Evolutionary conservation across 371 early-diverging fungal species (phyloP).

Genomic region (Massospora cicadina): DNA sequence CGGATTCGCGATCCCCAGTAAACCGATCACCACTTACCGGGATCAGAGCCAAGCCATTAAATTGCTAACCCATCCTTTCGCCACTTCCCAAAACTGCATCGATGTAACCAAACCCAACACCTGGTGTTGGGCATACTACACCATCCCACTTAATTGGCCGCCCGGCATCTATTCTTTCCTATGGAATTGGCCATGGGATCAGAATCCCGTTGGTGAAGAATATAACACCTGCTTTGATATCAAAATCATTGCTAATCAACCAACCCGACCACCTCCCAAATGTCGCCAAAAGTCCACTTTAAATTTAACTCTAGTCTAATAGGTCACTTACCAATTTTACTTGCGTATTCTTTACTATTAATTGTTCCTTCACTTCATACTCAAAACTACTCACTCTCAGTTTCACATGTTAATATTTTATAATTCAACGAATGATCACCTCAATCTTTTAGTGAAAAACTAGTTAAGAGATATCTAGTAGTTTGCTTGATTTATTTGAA

Average conservation of each 20-base stretch:
- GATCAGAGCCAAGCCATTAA: constrained; percentile 16
- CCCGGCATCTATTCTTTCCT: constrained; percentile 25
- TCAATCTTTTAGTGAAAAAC: too few species aligned
- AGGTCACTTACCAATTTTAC: too few species aligned
- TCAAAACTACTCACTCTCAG: too few species aligned
- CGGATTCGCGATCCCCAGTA: constrained; percentile 18
- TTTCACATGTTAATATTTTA: too few species aligned
- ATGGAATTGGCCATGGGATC: constrained; percentile 33
- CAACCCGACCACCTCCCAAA: too few species aligned
- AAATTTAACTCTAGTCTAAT: too few species aligned
- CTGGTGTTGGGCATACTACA: constrained; percentile 22
- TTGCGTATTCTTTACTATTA: too few species aligned
- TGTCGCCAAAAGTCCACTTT: too few species aligned
- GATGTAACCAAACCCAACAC: constrained; percentile 20
- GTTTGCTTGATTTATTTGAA: too few species aligned
- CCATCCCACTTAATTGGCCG: constrained; percentile 20
- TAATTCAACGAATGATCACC: too few species aligned
- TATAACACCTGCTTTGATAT: constrained; percentile 36
- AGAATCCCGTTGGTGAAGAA: constrained; percentile 30
- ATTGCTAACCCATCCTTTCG: constrained; percentile 16
- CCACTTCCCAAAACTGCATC: constrained; percentile 18
- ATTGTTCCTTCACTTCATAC: too few species aligned
- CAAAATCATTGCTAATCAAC: constrained; percentile 12
- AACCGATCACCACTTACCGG: constrained; percentile 17
- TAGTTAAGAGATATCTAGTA: too few species aligned